Percentiles rank a stretch among this genome's conserved stretches.
phyloP scores from a whole-genome alignment of 257 asterid genomes.

The Ilex aquifolium region DNA sequence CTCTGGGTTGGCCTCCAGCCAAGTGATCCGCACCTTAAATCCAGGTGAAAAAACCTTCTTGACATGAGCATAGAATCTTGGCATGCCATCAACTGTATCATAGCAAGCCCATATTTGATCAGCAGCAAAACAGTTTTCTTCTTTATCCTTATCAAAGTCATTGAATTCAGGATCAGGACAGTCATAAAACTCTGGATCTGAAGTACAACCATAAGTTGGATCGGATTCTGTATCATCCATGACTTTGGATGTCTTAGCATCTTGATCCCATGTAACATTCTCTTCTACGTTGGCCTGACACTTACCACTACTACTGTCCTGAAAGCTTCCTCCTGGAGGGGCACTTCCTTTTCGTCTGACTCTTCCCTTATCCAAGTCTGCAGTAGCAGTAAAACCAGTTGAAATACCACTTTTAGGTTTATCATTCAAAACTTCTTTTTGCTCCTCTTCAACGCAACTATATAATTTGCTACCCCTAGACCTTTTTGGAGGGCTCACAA shows the following conservation, averaged over 20 bases:
- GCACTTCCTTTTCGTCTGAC: slow-evolving; percentile 19
- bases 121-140: slow-evolving; percentile 30
- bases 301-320: slow-evolving; percentile 15
- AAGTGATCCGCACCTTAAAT: slow-evolving; percentile 41
- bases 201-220: slow-evolving; percentile 12
- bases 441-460: slow-evolving; percentile 17
- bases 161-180: slow-evolving; percentile 65
- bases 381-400: slow-evolving; percentile 14
- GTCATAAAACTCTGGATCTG: slow-evolving; percentile 1
- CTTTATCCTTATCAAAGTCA: slow-evolving; percentile 58
- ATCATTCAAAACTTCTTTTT: slow-evolving; percentile 18
- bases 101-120: slow-evolving; percentile 84
- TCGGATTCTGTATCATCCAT: slow-evolving; percentile 39
- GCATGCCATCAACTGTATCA: slow-evolving; percentile 60
- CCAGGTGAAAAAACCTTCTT: slow-evolving; percentile 31
- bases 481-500: slow-evolving; percentile 28
- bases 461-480: slow-evolving; percentile 27
- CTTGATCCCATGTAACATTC: slow-evolving; percentile 11
- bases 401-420: slow-evolving; percentile 10
- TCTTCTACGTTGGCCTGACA: slow-evolving; percentile 13
- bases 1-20: slow-evolving; percentile 66
- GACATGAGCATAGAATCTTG: slow-evolving; percentile 70
- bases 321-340: slow-evolving; percentile 20
- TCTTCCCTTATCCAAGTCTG: slow-evolving; percentile 15
- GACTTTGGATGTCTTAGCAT: slow-evolving; percentile 25